Conservation (phyloP, 1,284 basidiomycete species). For the Austroboletus novae-zelandiae region DNA sequence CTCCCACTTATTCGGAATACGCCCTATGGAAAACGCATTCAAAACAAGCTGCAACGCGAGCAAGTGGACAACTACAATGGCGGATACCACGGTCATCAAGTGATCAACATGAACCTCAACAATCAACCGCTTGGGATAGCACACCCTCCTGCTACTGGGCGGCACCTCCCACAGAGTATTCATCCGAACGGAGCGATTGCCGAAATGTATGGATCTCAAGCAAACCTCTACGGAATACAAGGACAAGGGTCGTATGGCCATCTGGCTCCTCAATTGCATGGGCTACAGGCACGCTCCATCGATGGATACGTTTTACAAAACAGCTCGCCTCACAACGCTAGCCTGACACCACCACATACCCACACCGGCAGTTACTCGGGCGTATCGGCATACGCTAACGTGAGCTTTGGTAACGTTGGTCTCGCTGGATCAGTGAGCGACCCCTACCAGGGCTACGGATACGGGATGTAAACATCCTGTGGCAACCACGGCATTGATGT, state of each 20-base stretch:
- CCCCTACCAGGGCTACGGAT: constrained; percentile 75
- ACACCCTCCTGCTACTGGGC: constrained; percentile 40
- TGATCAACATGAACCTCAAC: constrained; percentile 56
- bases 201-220: constrained; percentile 66
- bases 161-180: constrained; percentile 54
- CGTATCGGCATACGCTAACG: constrained; percentile 48
- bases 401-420: constrained; percentile 58
- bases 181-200: constrained; percentile 57
- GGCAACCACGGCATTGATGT: constrained; percentile 8
- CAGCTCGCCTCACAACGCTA: constrained; percentile 59
- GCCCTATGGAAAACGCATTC: constrained; percentile 96
- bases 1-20: constrained; percentile 95
- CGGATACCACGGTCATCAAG: constrained; percentile 58
- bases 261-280: constrained; percentile 53
- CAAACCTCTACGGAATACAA: constrained; percentile 58
- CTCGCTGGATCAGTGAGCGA: constrained; percentile 57
- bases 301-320: constrained; percentile 78
- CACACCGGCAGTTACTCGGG: constrained; percentile 55
- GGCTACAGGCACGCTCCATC: constrained; percentile 64
- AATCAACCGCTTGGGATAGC: constrained; percentile 53
- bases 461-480: constrained; percentile 60
- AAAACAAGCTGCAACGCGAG: constrained; percentile 94
- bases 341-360: constrained; percentile 52
- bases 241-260: constrained; percentile 46
- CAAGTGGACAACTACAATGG: constrained; percentile 70